Evolutionary conservation across 1,284 basidiomycete species (phyloP).

Genomic region (Termitomyces sp.): DNA sequence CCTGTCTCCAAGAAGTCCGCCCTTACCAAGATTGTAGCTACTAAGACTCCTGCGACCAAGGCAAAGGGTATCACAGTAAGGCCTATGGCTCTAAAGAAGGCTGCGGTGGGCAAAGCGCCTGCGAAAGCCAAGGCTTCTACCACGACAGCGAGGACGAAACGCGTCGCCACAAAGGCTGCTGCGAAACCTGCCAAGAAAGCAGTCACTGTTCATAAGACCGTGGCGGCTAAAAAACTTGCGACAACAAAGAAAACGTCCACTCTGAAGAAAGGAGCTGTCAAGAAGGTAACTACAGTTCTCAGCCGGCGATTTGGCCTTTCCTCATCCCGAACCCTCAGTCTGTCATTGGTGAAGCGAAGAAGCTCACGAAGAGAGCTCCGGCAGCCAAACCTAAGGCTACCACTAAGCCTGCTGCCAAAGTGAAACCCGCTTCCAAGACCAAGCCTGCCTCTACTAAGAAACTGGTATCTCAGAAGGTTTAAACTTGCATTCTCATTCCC

Average conservation of each 20-base stretch:
- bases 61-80: slow-evolving; percentile 30
- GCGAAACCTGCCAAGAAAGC: slow-evolving; percentile 30
- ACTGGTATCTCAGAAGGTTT: slow-evolving; percentile 22
- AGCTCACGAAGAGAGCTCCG: slow-evolving; percentile 25
- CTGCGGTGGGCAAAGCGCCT: slow-evolving; percentile 20
- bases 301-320: not conserved
- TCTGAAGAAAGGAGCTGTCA: slow-evolving; percentile 30
- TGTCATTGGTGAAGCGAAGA: slow-evolving; percentile 31
- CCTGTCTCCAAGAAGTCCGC: slow-evolving; percentile 32
- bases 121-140: slow-evolving; percentile 16
- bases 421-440: slow-evolving; percentile 23
- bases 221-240: slow-evolving; percentile 22
- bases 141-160: slow-evolving; percentile 13
- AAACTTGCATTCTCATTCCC: not conserved
- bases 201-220: slow-evolving; percentile 24
- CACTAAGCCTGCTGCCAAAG: slow-evolving; percentile 28
- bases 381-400: slow-evolving; percentile 15
- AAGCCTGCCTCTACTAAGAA: slow-evolving; percentile 29
- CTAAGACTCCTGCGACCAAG: slow-evolving; percentile 22
- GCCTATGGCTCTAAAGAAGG: slow-evolving; percentile 25
- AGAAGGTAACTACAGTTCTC: slow-evolving; percentile 27
- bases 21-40: slow-evolving; percentile 21
- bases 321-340: slow-evolving; percentile 21
- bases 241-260: slow-evolving; percentile 27
- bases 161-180: slow-evolving; percentile 23